Percentiles rank a stretch among this genome's conserved stretches.
phyloP scores from a whole-genome alignment of 495 filamentous ascomycete species.

The Trichoderma reesei region DNA sequence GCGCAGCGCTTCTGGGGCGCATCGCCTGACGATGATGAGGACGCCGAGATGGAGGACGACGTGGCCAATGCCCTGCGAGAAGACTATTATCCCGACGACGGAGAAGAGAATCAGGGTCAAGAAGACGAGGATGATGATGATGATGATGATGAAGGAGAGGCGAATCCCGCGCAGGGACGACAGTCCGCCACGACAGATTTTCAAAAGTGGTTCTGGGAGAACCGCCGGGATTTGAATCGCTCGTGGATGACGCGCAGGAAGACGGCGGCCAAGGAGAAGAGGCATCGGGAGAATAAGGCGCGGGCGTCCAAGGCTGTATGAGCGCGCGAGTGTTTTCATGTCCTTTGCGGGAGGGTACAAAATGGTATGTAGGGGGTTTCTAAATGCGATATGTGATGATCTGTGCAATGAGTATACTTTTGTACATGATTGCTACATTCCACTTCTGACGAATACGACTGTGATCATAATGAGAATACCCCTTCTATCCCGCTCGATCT shows the following conservation, averaged over 20 bases:
- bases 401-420: too few relatives aligned
- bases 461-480: neutral
- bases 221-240: constrained; percentile 78
- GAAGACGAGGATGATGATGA: constrained; percentile 28
- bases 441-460: too few relatives aligned
- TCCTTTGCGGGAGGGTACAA: too few relatives aligned
- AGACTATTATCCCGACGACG: too few relatives aligned
- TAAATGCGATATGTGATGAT: too few relatives aligned
- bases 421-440: too few relatives aligned
- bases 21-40: constrained; percentile 28
- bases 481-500: too few relatives aligned
- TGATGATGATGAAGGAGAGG: constrained; percentile 22
- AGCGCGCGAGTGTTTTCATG: neutral
- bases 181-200: constrained; percentile 50
- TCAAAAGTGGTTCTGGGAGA: constrained; percentile 85
- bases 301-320: constrained; percentile 26
- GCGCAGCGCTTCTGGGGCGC: constrained; percentile 37
- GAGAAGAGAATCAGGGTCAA: constrained; percentile 19
- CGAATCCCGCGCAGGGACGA: constrained; percentile 13
- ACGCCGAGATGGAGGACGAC: constrained; percentile 29
- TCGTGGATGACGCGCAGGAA: constrained; percentile 83
- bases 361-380: too few relatives aligned
- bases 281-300: constrained; percentile 73
- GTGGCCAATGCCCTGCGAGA: constrained; percentile 8
- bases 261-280: constrained; percentile 72